Evolutionary conservation across 306 rosid species (phyloP).

Genomic region (Aeschynomene evenia): DNA sequence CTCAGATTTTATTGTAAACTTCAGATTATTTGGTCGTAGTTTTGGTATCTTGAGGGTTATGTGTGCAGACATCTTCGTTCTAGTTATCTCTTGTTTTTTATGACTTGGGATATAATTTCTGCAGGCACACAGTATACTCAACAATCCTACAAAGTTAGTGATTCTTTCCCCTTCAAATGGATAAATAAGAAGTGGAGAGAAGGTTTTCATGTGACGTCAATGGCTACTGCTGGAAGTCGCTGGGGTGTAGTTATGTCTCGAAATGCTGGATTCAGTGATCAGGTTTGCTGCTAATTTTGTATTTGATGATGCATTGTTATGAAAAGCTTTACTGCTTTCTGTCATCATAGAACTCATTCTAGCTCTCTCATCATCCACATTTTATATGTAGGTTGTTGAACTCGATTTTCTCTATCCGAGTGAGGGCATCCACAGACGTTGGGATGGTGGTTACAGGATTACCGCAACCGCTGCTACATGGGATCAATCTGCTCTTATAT

Average conservation of each 20-base stretch:
- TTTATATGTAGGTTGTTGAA: conserved; percentile 68
- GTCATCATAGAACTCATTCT: not conserved
- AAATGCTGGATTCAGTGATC: conserved; percentile 91
- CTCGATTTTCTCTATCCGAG: conserved; percentile 98
- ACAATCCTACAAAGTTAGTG: conserved; percentile 97
- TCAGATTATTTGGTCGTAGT: not conserved
- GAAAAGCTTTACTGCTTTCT: not conserved
- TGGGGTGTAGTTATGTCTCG: conserved; percentile 99
- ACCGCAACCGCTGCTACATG: conserved; percentile 92
- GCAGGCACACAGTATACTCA: conserved; percentile 93
- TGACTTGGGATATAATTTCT: conserved; percentile 19
- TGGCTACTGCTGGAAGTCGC: conserved; percentile 97
- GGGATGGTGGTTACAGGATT: conserved; percentile 87
- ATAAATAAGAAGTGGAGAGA: conserved; percentile 98
- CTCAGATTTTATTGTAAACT: not conserved
- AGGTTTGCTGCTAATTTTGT: conserved; percentile 50
- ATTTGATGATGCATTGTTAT: not conserved
- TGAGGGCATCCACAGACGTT: conserved; percentile 91
- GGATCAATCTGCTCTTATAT: conserved; percentile 94
- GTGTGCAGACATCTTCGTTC: not conserved
- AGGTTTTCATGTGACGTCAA: conserved; percentile 96
- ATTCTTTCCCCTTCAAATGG: conserved; percentile 98
- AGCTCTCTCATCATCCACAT: not conserved
- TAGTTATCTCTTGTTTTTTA: not conserved
- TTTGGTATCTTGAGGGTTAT: not conserved